Evolutionary conservation across 1,139 yeast species (phyloP).

Genomic region (Lodderomyces orthopsilosis): DNA sequence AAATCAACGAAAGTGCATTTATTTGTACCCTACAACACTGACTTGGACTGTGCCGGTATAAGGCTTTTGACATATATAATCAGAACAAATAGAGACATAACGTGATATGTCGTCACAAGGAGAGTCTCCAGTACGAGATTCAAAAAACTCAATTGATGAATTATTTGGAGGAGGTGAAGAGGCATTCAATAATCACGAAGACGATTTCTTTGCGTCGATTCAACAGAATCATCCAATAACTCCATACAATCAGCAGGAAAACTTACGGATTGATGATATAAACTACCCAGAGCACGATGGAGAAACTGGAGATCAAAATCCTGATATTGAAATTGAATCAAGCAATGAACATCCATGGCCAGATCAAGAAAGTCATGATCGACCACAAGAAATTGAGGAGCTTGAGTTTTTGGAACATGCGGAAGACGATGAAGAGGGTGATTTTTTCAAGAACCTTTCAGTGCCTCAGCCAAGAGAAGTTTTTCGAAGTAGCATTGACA

Average conservation of each 20-base stretch:
- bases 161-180: constrained; percentile 4
- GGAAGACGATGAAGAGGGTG: background rate
- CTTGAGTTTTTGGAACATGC: background rate
- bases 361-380: background rate
- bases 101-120: background rate
- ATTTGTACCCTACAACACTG: too few relatives aligned
- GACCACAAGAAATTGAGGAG: background rate
- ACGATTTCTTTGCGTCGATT: constrained; percentile 7
- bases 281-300: background rate
- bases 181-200: background rate
- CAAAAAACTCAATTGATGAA: constrained; percentile 5
- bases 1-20: too few relatives aligned
- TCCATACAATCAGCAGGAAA: background rate
- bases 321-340: background rate
- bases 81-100: background rate
- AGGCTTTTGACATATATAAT: background rate
- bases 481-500: constrained; percentile 2
- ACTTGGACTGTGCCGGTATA: too few relatives aligned
- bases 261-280: constrained; percentile 3
- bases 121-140: background rate
- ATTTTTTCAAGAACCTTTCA: constrained; percentile 1
- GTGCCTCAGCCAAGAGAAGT: constrained; percentile 2
- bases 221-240: constrained; percentile 5
- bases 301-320: background rate
- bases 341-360: background rate